Evolutionary conservation across 2,329 filamentous ascomycete species (phyloP).

Genomic region (Phialemonium atrogriseum): DNA sequence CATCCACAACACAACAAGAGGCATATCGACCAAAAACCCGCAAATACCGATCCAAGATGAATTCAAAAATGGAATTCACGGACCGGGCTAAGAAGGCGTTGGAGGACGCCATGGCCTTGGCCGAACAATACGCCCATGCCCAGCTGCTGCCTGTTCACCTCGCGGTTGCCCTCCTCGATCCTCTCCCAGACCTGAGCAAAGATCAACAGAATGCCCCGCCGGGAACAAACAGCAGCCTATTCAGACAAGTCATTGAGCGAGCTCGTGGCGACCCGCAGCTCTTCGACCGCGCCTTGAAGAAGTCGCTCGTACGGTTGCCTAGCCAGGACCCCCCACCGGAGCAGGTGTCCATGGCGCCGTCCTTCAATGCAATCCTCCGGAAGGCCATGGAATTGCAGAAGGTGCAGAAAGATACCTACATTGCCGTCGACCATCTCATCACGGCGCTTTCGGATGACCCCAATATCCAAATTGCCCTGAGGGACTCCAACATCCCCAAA

Average conservation of each 20-base stretch:
- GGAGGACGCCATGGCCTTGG: slow-evolving; percentile 78
- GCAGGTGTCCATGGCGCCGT: slow-evolving; percentile 71
- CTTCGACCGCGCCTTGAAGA: slow-evolving; percentile 85
- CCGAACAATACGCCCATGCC: slow-evolving; percentile 82
- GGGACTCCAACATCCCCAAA: slow-evolving; percentile 86
- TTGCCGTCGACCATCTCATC: slow-evolving; percentile 93
- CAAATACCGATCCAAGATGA: slow-evolving; percentile 44
- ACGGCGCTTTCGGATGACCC: slow-evolving; percentile 73
- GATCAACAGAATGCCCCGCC: slow-evolving; percentile 73
- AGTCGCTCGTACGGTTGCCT: slow-evolving; percentile 78
- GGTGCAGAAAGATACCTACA: slow-evolving; percentile 93
- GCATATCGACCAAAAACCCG: slow-evolving; percentile 8
- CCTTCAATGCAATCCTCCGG: slow-evolving; percentile 74
- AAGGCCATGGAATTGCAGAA: slow-evolving; percentile 85
- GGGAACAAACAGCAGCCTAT: slow-evolving; percentile 61
- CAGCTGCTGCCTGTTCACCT: slow-evolving; percentile 88
- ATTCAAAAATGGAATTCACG: slow-evolving; percentile 81
- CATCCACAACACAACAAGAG: background rate
- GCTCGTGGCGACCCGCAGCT: slow-evolving; percentile 88
- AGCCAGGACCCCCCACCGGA: slow-evolving; percentile 95
- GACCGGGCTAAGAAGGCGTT: slow-evolving; percentile 87
- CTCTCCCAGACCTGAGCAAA: slow-evolving; percentile 66
- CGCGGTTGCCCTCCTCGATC: slow-evolving; percentile 72
- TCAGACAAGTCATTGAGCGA: slow-evolving; percentile 88
- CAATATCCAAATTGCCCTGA: slow-evolving; percentile 63